phyloP scores from a whole-genome alignment of 2,329 filamentous ascomycete genomes.

The Colletotrichum sublineola region DNA sequence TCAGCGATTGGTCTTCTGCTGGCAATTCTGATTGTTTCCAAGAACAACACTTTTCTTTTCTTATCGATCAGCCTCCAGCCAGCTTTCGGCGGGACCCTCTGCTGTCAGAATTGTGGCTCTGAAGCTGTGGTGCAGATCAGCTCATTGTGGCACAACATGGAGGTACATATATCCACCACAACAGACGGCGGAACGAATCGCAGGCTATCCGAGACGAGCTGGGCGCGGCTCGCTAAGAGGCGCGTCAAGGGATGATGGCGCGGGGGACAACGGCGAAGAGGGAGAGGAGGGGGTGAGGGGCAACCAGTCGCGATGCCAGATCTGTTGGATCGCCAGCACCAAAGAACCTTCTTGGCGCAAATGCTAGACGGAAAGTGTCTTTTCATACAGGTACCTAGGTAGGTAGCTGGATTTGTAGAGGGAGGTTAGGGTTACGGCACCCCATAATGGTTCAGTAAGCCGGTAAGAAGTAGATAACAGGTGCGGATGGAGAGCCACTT shows the following conservation, averaged over 20 bases:
- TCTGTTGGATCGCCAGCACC: slow-evolving; percentile 26
- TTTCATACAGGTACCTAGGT: neutral
- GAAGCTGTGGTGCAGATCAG: slow-evolving; percentile 10
- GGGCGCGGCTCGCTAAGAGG: slow-evolving; percentile 33
- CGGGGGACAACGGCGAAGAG: slow-evolving; percentile 16
- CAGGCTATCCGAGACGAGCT: slow-evolving; percentile 28
- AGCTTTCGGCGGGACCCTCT: slow-evolving; percentile 11
- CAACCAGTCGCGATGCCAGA: slow-evolving; percentile 29
- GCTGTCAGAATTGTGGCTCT: slow-evolving; percentile 11
- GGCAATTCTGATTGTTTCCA: neutral
- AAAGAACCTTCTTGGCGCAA: slow-evolving; percentile 31
- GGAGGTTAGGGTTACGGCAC: slow-evolving; percentile 24
- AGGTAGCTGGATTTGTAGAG: neutral
- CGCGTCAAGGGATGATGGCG: slow-evolving; percentile 25
- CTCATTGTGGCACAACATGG: slow-evolving; percentile 18
- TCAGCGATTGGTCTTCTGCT: slow-evolving; percentile 25
- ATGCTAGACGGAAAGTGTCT: slow-evolving; percentile 19
- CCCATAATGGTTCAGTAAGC: slow-evolving; percentile 14
- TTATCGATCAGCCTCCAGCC: slow-evolving; percentile 8
- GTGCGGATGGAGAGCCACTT: slow-evolving; percentile 1
- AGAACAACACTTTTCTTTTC: slow-evolving; percentile 14
- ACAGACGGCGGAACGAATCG: slow-evolving; percentile 22
- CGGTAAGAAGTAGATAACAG: neutral
- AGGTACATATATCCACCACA: neutral
- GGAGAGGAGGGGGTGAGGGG: slow-evolving; percentile 5